Conservation (phyloP, 2,329 filamentous ascomycete species). For the Parascedosporium putredinis region DNA sequence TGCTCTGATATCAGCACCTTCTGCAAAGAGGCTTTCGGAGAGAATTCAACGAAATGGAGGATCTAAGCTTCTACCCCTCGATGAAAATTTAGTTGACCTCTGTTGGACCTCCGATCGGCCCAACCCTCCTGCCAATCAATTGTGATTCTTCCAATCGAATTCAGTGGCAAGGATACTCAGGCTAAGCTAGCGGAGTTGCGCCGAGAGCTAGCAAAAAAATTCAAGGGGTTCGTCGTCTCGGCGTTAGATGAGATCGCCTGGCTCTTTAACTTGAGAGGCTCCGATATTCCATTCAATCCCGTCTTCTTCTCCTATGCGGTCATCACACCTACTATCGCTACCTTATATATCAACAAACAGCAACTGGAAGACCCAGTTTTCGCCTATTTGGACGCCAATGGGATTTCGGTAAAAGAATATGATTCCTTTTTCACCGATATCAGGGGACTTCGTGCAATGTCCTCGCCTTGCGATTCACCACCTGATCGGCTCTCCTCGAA, state of each 20-base stretch:
- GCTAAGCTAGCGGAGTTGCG: conserved; percentile 77
- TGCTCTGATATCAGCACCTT: conserved; percentile 62
- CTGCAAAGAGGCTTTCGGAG: conserved; percentile 61
- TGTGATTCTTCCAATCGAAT: conserved; percentile 62
- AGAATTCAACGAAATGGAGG: conserved; percentile 83
- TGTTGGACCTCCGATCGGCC: conserved; percentile 77
- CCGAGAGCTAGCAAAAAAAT: conserved; percentile 87
- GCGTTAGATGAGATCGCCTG: conserved; percentile 96
- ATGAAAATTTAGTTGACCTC: conserved; percentile 77
- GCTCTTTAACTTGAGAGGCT: conserved; percentile 95
- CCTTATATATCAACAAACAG: conserved; percentile 71
- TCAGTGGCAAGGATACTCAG: conserved; percentile 71
- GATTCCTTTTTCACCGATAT: conserved; percentile 69
- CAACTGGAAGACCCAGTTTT: conserved; percentile 64
- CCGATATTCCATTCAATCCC: conserved; percentile 93
- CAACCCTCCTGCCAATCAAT: conserved; percentile 62
- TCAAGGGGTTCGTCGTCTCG: conserved; percentile 77
- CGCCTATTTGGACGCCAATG: conserved; percentile 57
- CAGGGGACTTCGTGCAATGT: conserved; percentile 45
- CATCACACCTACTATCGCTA: conserved; percentile 65
- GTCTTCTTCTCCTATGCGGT: conserved; percentile 97
- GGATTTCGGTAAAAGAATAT: conserved; percentile 72
- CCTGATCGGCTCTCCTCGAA: conserved; percentile 38
- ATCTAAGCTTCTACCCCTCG: conserved; percentile 61
- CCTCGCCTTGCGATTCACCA: conserved; percentile 16